Base-by-base conservation (phyloP, 768 basidiomycete genomes). In the Sporobolomyces pararoseus region DNA sequence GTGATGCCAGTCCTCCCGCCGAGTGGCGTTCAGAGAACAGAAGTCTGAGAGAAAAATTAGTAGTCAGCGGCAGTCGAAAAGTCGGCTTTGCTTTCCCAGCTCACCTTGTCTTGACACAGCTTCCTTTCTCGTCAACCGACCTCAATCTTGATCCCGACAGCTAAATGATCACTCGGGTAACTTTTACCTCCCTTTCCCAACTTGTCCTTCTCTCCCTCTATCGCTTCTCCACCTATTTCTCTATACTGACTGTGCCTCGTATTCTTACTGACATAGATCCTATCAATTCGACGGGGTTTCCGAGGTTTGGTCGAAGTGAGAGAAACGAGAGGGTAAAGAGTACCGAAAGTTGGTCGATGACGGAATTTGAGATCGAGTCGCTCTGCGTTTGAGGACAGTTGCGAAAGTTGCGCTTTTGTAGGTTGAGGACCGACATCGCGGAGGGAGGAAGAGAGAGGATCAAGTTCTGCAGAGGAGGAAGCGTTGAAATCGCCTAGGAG, bases 241-340 rank as follows among this genome's bases (percentile, higher is more conserved):
- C 31, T 32, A 39, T 61, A 61, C 31, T 49, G 44, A 35, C 31
- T 35, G 17, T 2, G 4, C 31, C 31, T 47, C 21, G 46, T 61
- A 17, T 23, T 27, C 31, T 49, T 61, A 21, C 59, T 50, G n/a
- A 42, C 16, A n/a, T 55, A 70, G 12, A 75, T 63, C 0, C 71
- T 49, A 52, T 75, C 74, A 21, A 75, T 63, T 29, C 74, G 64
- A 2, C 71, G 51, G 12, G 68, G 61, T 60, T 72, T 75, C 49
- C 74, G 63, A 27, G 64, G 59, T 34, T 70, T 62, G 7, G 53
- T 23, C 9, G 65, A 39, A 29, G 29, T 23, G 17, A 46, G 31
- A 13, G 60, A 25, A 25, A 69, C 65, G 32, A n/a, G 66, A 2
- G 74, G 74, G 54, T 72, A 75, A 17, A 75, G 67, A 31, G 32